Base-by-base conservation (phyloP, 2,329 filamentous ascomycete species). In the Monilinia polystroma region DNA sequence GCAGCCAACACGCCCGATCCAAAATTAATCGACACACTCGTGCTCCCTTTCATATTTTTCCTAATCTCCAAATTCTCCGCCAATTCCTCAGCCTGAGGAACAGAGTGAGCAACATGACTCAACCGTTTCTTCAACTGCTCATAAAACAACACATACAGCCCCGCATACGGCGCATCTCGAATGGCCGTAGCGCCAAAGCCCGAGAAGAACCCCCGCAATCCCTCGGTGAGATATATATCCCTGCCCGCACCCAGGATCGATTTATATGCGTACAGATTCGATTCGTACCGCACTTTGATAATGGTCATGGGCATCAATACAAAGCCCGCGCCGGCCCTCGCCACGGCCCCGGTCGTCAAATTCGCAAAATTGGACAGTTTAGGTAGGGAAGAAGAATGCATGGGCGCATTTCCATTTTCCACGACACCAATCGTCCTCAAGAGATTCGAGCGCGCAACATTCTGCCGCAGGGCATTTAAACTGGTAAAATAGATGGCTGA, bases 251-350 rank as follows among this genome's bases (percentile, higher is more conserved):
- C 83, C 52, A 84, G 79, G 32, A 98, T 81, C 1, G 92, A 94
- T 32, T 84, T 84, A 80, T 98, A 98, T 3, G 86, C 81, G 80
- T 97, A 99, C 54, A 94, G 81, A 69, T 85, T 93, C 35, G 90
- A 94, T 78, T 99, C 95, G 76, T 96, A 98, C 55, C 95, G 91
- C 54, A 98, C 95, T 77, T 99, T 99, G 75, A 99, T 89, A 55
- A 99, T 90, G 1, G 95, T 99, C 68, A 98, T 86, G 1, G 95
- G 95, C 91, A 97, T 98, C 79, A 98, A 87, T 56, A 96, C 80
- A 75, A 97, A 91, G 49, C 95, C 95, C 0, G 94, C 94, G 63
- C 90, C 88, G 1, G 92, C 93, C 64, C 95, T 85, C 32, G 95
- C 93, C 23, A 88, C 82, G 8, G 93, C 93, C 12, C 95, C 95